Evolutionary conservation across 768 basidiomycete species (phyloP).

Genomic region (Russula emetica): DNA sequence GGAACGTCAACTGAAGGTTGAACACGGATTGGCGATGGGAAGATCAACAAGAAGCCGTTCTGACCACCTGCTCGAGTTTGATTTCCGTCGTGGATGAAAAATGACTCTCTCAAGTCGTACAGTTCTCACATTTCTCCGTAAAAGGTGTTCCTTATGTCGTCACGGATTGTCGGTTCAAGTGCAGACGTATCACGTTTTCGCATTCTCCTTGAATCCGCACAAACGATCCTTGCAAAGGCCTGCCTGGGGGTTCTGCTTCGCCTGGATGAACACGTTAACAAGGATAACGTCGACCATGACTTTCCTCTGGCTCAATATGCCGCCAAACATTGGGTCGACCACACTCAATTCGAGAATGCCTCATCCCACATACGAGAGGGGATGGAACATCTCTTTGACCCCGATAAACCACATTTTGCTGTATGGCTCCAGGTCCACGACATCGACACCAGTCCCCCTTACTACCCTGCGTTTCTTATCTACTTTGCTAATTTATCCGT

Average conservation of each 20-base stretch:
- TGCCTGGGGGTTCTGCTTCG: neutral
- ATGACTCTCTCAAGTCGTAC: neutral
- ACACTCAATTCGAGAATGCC: neutral
- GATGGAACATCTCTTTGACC: neutral
- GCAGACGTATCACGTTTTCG: constrained; percentile 1
- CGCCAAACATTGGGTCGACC: neutral
- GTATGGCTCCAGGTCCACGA: neutral
- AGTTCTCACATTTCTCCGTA: constrained; percentile 13
- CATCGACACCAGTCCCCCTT: neutral
- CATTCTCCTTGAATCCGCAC: neutral
- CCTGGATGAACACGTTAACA: neutral
- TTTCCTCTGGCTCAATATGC: constrained; percentile 5
- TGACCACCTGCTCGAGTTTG: neutral
- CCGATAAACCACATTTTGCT: neutral
- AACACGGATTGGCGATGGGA: neutral
- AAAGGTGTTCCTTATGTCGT: neutral
- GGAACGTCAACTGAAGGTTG: neutral
- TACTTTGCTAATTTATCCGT: neutral
- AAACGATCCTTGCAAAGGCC: neutral
- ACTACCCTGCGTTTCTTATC: neutral
- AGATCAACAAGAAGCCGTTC: constrained; percentile 2
- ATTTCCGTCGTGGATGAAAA: neutral
- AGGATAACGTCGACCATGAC: too few species aligned
- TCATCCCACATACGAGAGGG: neutral
- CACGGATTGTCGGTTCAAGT: neutral